These are phyloP conservation scores for Aspergillus bridgeri DNA, from an alignment of 495 filamentous ascomycete genomes.

Conservation along the genomic window DNA sequence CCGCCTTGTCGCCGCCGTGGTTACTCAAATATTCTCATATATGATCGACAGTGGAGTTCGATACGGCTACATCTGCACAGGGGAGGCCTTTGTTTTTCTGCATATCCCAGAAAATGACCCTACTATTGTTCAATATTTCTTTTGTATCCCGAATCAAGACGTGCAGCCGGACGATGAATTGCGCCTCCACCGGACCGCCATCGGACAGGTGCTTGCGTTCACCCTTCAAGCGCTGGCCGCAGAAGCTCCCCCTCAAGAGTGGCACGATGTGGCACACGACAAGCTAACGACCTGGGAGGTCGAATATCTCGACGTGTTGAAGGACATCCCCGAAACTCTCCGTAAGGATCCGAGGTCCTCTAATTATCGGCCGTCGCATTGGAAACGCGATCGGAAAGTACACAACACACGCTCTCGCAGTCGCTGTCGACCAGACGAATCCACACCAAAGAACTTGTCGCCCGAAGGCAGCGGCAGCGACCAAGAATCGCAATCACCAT, in stretches of 20 bases:
- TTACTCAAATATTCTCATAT: constrained; percentile 47
- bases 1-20: constrained; percentile 33
- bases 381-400: too few relatives aligned
- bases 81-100: constrained; percentile 47
- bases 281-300: constrained; percentile 26
- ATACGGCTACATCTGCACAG: constrained; percentile 44
- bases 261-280: constrained; percentile 31
- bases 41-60: constrained; percentile 42
- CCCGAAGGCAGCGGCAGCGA: too few relatives aligned
- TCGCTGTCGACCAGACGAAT: too few relatives aligned
- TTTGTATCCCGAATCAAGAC: constrained; percentile 31
- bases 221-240: constrained; percentile 39
- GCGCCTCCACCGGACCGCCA: constrained; percentile 38
- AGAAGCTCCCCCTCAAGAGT: constrained; percentile 31
- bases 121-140: constrained; percentile 24
- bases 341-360: neutral
- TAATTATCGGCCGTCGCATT: too few relatives aligned
- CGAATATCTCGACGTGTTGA: constrained; percentile 17
- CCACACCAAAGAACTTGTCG: too few relatives aligned
- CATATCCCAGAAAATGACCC: constrained; percentile 41
- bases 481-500: too few relatives aligned
- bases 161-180: constrained; percentile 21
- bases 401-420: too few relatives aligned
- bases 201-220: constrained; percentile 47
- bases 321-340: neutral